These are phyloP conservation scores for Saturnispora silvae DNA, from an alignment of 805 yeast species.

Conservation along the genomic window DNA sequence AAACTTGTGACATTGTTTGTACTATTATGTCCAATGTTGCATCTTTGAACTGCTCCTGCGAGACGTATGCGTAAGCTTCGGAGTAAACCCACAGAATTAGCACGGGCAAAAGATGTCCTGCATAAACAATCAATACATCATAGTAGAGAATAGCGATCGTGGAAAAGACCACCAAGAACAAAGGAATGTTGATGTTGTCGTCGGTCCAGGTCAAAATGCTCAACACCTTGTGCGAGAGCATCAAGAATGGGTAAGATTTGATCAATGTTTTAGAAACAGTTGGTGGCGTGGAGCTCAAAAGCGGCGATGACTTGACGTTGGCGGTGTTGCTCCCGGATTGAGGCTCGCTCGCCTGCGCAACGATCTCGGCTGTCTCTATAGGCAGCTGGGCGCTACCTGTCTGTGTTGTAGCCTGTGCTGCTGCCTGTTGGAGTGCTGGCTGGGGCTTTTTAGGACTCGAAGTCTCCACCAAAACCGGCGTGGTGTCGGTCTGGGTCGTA, in stretches of 20 bases:
- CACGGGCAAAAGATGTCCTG: conserved; percentile 70
- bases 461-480: not conserved
- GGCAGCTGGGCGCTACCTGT: not conserved
- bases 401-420: not conserved
- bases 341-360: not conserved
- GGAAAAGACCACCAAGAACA: conserved; percentile 38
- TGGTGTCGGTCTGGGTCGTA: not conserved
- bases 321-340: conserved; percentile 4
- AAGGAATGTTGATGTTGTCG: conserved; percentile 60
- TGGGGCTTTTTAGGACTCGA: not conserved
- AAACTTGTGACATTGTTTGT: conserved; percentile 61
- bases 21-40: conserved; percentile 86
- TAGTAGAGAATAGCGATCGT: conserved; percentile 61
- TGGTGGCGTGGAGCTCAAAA: conserved; percentile 83
- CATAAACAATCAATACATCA: conserved; percentile 65
- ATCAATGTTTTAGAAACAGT: conserved; percentile 76
- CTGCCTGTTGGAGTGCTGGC: not conserved
- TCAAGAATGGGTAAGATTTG: conserved; percentile 74
- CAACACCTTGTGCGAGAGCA: conserved; percentile 57
- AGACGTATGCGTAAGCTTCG: conserved; percentile 43
- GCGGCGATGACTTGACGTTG: conserved; percentile 57
- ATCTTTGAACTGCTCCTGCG: conserved; percentile 45
- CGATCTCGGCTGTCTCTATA: not conserved
- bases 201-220: conserved; percentile 86
- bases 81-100: conserved; percentile 51